Evolutionary conservation across 2,329 filamentous ascomycete species (phyloP).

Genomic region (Alternaria angustiovoidea): DNA sequence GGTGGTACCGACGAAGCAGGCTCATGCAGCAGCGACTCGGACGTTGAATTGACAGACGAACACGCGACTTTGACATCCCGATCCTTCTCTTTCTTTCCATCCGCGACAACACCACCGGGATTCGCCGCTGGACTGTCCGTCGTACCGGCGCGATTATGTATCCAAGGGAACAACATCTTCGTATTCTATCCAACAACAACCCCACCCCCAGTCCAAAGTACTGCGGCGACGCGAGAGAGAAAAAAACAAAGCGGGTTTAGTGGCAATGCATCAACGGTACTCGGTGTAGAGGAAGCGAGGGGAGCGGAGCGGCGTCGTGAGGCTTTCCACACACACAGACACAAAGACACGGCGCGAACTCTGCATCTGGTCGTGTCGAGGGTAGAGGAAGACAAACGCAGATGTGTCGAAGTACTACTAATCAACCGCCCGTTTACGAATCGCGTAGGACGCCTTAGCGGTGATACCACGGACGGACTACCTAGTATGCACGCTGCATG

Average conservation of each 20-base stretch:
- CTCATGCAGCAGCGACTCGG: neutral
- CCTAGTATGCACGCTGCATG: neutral
- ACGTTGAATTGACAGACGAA: neutral
- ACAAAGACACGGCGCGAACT: neutral
- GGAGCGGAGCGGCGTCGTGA: neutral
- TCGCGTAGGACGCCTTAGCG: constrained; percentile 13
- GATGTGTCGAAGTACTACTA: neutral
- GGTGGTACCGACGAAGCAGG: neutral
- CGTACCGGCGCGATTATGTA: neutral
- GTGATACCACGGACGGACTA: neutral
- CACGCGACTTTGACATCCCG: neutral
- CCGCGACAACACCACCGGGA: neutral
- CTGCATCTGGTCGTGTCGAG: neutral
- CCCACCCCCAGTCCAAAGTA: too few species aligned
- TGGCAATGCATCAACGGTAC: neutral
- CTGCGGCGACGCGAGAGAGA: neutral
- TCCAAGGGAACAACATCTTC: neutral
- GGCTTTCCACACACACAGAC: neutral
- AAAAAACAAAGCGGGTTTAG: neutral
- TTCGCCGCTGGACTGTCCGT: neutral
- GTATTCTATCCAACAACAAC: neutral
- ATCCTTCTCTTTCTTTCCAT: constrained; percentile 6
- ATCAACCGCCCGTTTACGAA: neutral
- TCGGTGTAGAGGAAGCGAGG: constrained; percentile 5
- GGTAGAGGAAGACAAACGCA: neutral